Base-by-base conservation (phyloP, 768 basidiomycete genomes). In the Leccinellum luteum region DNA sequence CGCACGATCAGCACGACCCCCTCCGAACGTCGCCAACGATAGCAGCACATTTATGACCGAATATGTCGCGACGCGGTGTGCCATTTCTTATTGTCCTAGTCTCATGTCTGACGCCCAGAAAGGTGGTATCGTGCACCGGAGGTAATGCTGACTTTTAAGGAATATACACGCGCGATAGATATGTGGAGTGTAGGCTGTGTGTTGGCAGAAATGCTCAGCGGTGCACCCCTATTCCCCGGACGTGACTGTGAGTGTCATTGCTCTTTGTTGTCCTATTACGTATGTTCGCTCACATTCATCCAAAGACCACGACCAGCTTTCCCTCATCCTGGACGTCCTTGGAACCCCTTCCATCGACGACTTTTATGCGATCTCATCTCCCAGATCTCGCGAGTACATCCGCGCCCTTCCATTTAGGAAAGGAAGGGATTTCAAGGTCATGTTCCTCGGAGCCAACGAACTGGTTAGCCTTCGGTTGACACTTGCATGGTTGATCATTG, bases 91-190 rank as follows among this genome's bases (percentile, higher is more conserved):
- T 50, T 38, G 48, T 31, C 27, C 3, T 3, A 30, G 21, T 27
- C 38, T 41, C 44, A 9, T 32, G 25, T 47, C 55, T 59, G 45
- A 61, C 52, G 27, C 48, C 56, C 45, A 38, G 25, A 12, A 51
- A 87, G 93, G 67, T 98, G 96, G 96, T 98, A 98, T 70, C 86
- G 96, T 30, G 96, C 96, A 0, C 96, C 96, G 0, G 96, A 98
- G 71, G 92, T 98, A 60, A 98, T 98, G 96, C 81, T 98, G 34
- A 96, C 93, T 0, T 98, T 97, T 79, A 94, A 95, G 68, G 88
- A 95, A 76, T 98, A 98, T 71, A 94, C 93, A 6, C 83, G 84
- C 32, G 89, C 89, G 0, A 90, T 92, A 71, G 90, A 92, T 62
- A 82, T 93, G 69, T 94, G 91, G 92, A 86, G 85, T 57, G 90